A percentile compares a stretch with the other conserved stretches of the same genome.
Evolutionary conservation across 169 alveolate species (phyloP).

Genomic region (Plasmodium falciparum): DNA sequence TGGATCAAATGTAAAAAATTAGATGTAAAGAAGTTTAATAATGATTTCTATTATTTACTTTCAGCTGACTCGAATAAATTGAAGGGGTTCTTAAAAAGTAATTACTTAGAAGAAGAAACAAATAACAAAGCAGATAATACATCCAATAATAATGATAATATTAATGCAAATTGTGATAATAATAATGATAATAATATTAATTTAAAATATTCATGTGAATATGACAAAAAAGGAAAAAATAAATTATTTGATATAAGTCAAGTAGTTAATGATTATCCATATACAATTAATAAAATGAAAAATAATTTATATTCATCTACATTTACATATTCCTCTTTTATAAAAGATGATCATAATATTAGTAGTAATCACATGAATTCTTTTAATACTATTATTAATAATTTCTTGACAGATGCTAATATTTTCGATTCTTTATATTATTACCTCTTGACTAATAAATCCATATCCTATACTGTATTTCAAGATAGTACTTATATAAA

Average conservation of each 20-base stretch:
- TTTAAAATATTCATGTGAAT: not conserved
- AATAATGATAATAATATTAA: no score
- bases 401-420: constrained; percentile 29
- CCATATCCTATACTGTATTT: constrained; percentile 16
- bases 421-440: constrained; percentile 4
- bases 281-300: constrained; percentile 18
- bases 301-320: constrained; percentile 17
- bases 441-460: not conserved
- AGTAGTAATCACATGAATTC: constrained; percentile 14
- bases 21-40: constrained; percentile 62
- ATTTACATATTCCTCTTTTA: not conserved
- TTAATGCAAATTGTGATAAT: no score
- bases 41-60: constrained; percentile 67
- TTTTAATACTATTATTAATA: constrained; percentile 47
- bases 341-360: constrained; percentile 8
- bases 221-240: constrained; percentile 41
- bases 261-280: constrained; percentile 37
- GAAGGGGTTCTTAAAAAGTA: constrained; percentile 39
- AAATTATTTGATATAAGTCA: constrained; percentile 68
- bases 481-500: constrained; percentile 52
- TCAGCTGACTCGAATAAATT: constrained; percentile 31
- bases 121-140: no score
- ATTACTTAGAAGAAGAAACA: not conserved
- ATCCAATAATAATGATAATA: no score
- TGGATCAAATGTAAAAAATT: constrained; percentile 73